A percentile compares a stretch with the other conserved stretches of the same genome.
phyloP scores from a whole-genome alignment of 805 yeast genomes.

The Scheffersomyces spartinae region DNA sequence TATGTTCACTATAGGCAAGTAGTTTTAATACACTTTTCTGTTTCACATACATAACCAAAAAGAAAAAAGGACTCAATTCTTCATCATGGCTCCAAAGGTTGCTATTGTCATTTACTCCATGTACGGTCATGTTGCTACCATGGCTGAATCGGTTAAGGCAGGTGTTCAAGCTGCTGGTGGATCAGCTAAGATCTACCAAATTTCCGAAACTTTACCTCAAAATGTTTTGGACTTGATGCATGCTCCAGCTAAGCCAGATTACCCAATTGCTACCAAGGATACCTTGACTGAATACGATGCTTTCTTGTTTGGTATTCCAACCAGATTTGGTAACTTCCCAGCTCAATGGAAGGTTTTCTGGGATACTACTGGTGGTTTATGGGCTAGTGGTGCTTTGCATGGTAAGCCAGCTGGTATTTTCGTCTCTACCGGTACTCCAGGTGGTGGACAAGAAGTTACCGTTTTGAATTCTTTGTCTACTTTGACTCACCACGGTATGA shows the following conservation, averaged over 20 bases:
- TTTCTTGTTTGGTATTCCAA: slow-evolving; percentile 68
- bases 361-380: slow-evolving; percentile 66
- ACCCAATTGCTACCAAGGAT: slow-evolving; percentile 44
- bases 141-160: slow-evolving; percentile 56
- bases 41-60: no score
- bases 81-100: slow-evolving; percentile 26
- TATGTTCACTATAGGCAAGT: no score
- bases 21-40: no score
- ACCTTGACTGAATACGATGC: slow-evolving; percentile 57
- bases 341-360: slow-evolving; percentile 69
- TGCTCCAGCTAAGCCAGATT: slow-evolving; percentile 52
- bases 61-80: no score
- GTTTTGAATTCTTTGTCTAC: slow-evolving; percentile 44
- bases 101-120: slow-evolving; percentile 51
- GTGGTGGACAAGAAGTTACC: slow-evolving; percentile 78
- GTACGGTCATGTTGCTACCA: slow-evolving; percentile 60
- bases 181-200: slow-evolving; percentile 59
- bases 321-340: slow-evolving; percentile 67
- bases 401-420: slow-evolving; percentile 72
- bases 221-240: slow-evolving; percentile 45
- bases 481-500: slow-evolving; percentile 66
- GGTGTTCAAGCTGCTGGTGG: slow-evolving; percentile 66
- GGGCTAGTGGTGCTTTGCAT: slow-evolving; percentile 58
- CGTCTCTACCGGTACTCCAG: slow-evolving; percentile 58
- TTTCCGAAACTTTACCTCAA: slow-evolving; percentile 62